These are phyloP conservation scores for Hortiboletus campestris DNA, from an alignment of 768 basidiomycete species.

Conservation along the genomic window DNA sequence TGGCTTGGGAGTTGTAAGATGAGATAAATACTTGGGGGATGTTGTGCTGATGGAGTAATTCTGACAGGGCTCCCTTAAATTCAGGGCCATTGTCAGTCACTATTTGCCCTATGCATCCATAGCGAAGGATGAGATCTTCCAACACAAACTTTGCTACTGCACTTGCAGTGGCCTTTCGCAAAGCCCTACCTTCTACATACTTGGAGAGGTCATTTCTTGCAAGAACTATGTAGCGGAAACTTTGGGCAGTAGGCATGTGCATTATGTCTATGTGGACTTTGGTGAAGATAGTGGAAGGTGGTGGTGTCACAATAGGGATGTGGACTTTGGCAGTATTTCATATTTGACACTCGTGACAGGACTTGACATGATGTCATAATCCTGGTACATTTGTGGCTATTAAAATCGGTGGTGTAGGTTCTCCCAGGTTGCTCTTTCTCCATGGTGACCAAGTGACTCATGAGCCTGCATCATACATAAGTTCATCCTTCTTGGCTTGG, in stretches of 20 bases:
- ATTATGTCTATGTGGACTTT: not conserved
- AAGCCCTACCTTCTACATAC: not conserved
- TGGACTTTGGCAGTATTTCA: not conserved
- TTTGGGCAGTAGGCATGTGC: not conserved
- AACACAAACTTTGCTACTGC: not conserved
- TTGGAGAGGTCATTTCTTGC: not conserved
- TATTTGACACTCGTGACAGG: not conserved
- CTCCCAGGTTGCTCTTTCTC: too few species aligned
- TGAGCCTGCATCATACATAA: too few species aligned
- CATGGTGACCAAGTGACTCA: too few species aligned
- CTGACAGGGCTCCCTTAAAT: not conserved
- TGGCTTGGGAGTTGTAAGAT: not conserved
- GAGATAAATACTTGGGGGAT: not conserved
- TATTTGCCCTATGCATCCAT: not conserved
- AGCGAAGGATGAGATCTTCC: not conserved
- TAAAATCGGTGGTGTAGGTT: not conserved
- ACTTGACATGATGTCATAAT: not conserved
- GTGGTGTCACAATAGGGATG: not conserved
- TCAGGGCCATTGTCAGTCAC: not conserved
- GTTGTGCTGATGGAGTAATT: not conserved
- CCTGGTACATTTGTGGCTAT: not conserved
- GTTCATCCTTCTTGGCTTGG: too few species aligned
- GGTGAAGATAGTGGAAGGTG: not conserved
- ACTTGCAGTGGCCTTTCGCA: not conserved
- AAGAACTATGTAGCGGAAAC: not conserved